A percentile compares a stretch with the other conserved stretches of the same genome.
These are phyloP conservation scores for Phytophthora multivora DNA, from an alignment of 352 stramenopile species.

Conservation along the genomic window DNA sequence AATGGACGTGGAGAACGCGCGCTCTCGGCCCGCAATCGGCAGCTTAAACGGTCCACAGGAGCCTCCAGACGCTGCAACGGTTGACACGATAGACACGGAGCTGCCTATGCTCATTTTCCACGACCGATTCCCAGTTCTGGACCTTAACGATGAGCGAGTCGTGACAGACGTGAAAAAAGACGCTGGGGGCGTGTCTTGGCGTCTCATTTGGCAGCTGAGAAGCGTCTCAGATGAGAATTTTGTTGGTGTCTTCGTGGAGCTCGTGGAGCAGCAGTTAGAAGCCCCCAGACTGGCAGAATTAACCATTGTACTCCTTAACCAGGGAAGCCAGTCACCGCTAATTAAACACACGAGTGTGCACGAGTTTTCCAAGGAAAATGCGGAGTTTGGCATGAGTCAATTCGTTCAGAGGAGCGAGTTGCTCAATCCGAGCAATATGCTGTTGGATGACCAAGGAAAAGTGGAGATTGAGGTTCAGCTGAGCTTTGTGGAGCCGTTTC, in stretches of 20 bases:
- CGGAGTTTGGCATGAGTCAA: slow-evolving; percentile 61
- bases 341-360: slow-evolving; percentile 52
- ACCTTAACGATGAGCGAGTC: slow-evolving; percentile 32
- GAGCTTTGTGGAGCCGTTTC: slow-evolving; percentile 23
- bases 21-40: background rate
- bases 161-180: slow-evolving; percentile 43
- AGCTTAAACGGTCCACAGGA: slow-evolving; percentile 3
- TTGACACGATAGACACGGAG: background rate
- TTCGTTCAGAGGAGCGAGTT: slow-evolving; percentile 54
- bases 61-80: slow-evolving; percentile 22
- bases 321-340: slow-evolving; percentile 25
- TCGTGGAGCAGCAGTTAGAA: slow-evolving; percentile 28
- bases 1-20: slow-evolving; percentile 11
- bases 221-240: slow-evolving; percentile 47
- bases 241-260: slow-evolving; percentile 69
- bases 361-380: slow-evolving; percentile 50
- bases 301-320: slow-evolving; percentile 54
- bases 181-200: slow-evolving; percentile 49
- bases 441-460: slow-evolving; percentile 50
- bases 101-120: slow-evolving; percentile 36
- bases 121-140: slow-evolving; percentile 50
- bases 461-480: slow-evolving; percentile 59
- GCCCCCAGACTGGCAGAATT: slow-evolving; percentile 28
- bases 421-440: slow-evolving; percentile 47
- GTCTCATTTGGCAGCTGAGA: slow-evolving; percentile 67